A percentile compares a stretch with the other conserved stretches of the same genome.
phyloP scores from a whole-genome alignment of 2,329 filamentous ascomycete genomes.

The Fusarium papillatum region DNA sequence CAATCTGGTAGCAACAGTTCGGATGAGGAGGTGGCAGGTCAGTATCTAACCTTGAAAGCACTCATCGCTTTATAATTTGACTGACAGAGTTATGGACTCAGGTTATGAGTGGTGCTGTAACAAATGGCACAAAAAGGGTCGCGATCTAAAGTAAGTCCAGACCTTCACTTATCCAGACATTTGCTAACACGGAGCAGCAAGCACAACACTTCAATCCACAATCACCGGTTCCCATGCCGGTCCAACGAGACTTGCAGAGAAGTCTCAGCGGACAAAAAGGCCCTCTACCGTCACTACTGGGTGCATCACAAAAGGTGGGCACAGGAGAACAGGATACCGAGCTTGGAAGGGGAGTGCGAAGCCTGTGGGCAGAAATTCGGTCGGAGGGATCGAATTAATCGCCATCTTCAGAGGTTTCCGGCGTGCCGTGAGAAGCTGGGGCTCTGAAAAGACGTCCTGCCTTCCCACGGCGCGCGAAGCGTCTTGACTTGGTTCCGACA shows the following conservation, averaged over 20 bases:
- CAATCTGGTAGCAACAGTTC: neutral
- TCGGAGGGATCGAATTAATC: conserved; percentile 21
- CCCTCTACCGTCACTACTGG: conserved; percentile 29
- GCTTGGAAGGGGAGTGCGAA: neutral
- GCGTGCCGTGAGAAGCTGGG: conserved; percentile 27
- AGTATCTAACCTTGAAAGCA: neutral
- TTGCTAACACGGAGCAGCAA: conserved; percentile 1
- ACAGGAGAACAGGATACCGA: neutral
- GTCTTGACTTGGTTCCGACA: neutral
- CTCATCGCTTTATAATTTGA: fast-evolving
- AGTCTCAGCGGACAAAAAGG: neutral
- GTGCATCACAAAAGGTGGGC: conserved; percentile 16
- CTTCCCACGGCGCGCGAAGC: neutral
- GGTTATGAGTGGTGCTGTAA: neutral
- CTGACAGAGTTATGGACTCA: neutral
- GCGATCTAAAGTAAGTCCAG: conserved; percentile 15
- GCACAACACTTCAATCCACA: conserved; percentile 12
- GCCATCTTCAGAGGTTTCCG: conserved; percentile 18
- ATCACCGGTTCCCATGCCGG: conserved; percentile 9
- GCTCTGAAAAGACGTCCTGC: conserved; percentile 1
- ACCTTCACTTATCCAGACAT: neutral
- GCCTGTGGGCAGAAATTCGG: neutral
- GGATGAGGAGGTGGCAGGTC: neutral
- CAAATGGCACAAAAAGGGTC: neutral
- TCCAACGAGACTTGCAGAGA: neutral